These are phyloP conservation scores for Closterium sp. DNA, from an alignment of 139 green algal species.

Conservation along the genomic window DNA sequence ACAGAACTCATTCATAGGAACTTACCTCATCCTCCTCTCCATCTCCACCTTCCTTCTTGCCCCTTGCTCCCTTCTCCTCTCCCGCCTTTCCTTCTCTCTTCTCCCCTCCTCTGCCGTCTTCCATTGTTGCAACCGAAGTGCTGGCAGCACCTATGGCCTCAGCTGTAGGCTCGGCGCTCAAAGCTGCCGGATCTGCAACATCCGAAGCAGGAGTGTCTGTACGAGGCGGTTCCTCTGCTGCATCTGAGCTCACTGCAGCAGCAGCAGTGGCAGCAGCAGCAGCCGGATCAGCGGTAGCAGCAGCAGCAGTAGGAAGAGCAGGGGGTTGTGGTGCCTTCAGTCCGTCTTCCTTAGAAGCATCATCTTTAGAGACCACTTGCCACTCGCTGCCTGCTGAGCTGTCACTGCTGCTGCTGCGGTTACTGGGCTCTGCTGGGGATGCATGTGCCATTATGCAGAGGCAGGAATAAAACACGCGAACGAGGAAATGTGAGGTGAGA, in stretches of 20 bases:
- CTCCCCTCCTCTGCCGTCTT: neutral
- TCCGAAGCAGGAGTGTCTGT: neutral
- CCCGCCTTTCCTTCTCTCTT: neutral
- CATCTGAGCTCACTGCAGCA: too few relatives aligned
- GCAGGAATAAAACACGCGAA: neutral
- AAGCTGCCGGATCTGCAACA: neutral
- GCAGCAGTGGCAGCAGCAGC: too few relatives aligned
- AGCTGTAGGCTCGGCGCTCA: neutral
- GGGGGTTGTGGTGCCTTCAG: neutral
- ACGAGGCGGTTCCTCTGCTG: too few relatives aligned
- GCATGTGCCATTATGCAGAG: too few relatives aligned
- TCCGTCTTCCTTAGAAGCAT: neutral
- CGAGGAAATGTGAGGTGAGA: neutral
- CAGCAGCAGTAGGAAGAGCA: neutral
- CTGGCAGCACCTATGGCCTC: neutral
- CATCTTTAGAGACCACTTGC: constrained; percentile 33
- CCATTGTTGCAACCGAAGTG: neutral
- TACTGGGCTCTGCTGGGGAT: neutral
- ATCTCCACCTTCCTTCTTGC: neutral
- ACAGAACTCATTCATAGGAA: neutral
- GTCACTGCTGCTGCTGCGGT: constrained; percentile 5
- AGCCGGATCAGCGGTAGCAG: neutral
- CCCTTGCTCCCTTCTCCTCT: neutral
- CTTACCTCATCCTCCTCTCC: neutral
- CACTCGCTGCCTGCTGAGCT: constrained; percentile 32